Evolutionary conservation across 139 green algal species (phyloP).

Genomic region (Coelastrella sp.): DNA sequence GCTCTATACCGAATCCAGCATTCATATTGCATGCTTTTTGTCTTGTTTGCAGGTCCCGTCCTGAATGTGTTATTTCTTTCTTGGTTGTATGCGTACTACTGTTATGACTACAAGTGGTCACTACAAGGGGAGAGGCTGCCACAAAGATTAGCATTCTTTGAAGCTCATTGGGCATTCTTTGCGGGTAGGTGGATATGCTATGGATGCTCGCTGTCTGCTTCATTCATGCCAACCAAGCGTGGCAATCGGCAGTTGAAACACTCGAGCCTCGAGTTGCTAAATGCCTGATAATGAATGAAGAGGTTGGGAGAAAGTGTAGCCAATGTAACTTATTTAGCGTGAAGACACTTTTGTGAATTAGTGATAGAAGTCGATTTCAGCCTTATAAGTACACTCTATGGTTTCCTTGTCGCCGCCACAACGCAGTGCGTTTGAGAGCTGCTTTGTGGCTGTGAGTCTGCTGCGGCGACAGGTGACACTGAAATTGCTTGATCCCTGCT

Average conservation of each 20-base stretch:
- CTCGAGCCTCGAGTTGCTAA: too few species aligned
- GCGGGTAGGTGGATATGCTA: slow-evolving; percentile 43
- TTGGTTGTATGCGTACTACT: slow-evolving; percentile 91
- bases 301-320: too few species aligned
- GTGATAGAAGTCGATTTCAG: too few species aligned
- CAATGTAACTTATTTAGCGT: too few species aligned
- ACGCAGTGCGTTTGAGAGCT: too few species aligned
- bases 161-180: slow-evolving; percentile 88
- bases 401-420: too few species aligned
- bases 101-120: slow-evolving; percentile 89
- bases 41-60: slow-evolving; percentile 56
- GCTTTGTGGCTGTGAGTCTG: background rate
- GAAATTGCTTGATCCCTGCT: background rate
- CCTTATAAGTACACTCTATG: too few species aligned
- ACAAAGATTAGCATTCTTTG: slow-evolving; percentile 76
- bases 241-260: too few species aligned
- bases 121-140: slow-evolving; percentile 69
- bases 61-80: slow-evolving; percentile 74
- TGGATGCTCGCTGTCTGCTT: too few species aligned
- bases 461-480: background rate
- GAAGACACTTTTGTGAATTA: too few species aligned
- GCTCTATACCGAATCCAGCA: background rate
- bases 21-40: background rate
- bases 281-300: too few species aligned
- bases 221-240: too few species aligned